These are phyloP conservation scores for Clathrus columnatus DNA, from an alignment of 768 basidiomycete species.

Conservation along the genomic window DNA sequence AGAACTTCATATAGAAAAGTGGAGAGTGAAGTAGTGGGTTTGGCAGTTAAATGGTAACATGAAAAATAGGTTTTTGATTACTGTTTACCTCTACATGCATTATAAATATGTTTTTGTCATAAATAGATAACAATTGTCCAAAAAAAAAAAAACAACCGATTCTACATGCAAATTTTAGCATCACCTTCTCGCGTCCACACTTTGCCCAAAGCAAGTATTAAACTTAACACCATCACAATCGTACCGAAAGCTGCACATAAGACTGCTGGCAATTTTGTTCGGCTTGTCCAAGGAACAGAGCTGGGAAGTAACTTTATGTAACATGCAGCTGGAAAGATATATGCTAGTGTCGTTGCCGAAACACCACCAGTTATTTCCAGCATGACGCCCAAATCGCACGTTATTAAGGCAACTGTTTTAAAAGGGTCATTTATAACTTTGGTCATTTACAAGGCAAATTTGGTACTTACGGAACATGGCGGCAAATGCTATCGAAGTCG, in stretches of 20 bases:
- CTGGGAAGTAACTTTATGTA: constrained; percentile 66
- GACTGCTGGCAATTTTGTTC: constrained; percentile 67
- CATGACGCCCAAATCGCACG: constrained; percentile 96
- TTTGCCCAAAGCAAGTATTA: constrained; percentile 69
- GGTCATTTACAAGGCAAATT: background rate
- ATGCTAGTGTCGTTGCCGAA: constrained; percentile 85
- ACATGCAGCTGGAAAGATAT: constrained; percentile 85
- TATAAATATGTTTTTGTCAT: too few relatives aligned
- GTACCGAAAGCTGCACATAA: constrained; percentile 66
- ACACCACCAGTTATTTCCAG: constrained; percentile 98
- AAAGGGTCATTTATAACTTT: background rate
- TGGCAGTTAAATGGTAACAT: constrained; percentile 62
- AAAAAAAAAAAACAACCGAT: background rate
- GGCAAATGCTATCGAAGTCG: constrained; percentile 69
- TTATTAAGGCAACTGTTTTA: constrained; percentile 73
- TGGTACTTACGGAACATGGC: constrained; percentile 66
- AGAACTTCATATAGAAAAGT: constrained; percentile 81
- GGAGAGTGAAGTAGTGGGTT: constrained; percentile 72
- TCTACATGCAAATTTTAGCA: constrained; percentile 60
- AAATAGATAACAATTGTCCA: background rate
- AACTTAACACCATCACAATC: constrained; percentile 67
- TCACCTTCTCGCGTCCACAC: constrained; percentile 67
- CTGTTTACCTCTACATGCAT: background rate
- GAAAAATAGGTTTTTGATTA: background rate
- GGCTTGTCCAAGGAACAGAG: constrained; percentile 53